Evolutionary conservation across 1,139 yeast species (phyloP).

Genomic region (Pichia sp.): DNA sequence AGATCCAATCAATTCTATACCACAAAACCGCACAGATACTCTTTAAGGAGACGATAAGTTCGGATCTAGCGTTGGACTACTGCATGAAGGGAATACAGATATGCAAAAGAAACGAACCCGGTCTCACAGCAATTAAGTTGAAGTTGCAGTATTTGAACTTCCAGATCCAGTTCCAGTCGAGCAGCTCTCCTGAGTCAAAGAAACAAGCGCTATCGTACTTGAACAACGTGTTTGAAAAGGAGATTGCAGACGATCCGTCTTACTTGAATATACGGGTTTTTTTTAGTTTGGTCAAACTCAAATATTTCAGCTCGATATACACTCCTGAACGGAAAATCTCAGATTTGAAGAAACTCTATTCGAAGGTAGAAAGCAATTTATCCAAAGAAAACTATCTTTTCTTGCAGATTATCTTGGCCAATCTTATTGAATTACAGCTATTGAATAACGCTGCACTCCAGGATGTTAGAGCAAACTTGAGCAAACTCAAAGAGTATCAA

Average conservation of each 20-base stretch:
- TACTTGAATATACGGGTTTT: slow-evolving; percentile 8
- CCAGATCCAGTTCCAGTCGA: slow-evolving; percentile 31
- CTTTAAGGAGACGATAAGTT: slow-evolving; percentile 39
- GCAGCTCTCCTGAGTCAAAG: slow-evolving; percentile 29
- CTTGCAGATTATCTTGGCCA: slow-evolving; percentile 23
- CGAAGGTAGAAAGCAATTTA: slow-evolving; percentile 13
- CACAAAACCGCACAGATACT: slow-evolving; percentile 38
- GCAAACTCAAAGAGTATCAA: not conserved
- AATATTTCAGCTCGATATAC: slow-evolving; percentile 29
- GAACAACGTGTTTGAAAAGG: not conserved
- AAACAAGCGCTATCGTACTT: slow-evolving; percentile 17
- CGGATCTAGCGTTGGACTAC: slow-evolving; percentile 40
- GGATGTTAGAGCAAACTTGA: slow-evolving; percentile 19
- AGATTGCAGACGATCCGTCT: not conserved
- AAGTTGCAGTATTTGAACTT: slow-evolving; percentile 36
- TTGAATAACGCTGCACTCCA: slow-evolving; percentile 11
- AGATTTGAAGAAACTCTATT: slow-evolving; percentile 29
- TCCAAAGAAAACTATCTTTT: slow-evolving; percentile 23
- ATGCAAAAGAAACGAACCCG: slow-evolving; percentile 31
- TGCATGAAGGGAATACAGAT: slow-evolving; percentile 38
- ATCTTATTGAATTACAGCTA: slow-evolving; percentile 13
- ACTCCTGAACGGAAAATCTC: slow-evolving; percentile 32
- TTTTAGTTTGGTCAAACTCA: slow-evolving; percentile 35
- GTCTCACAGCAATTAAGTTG: slow-evolving; percentile 22
- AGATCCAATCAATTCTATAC: slow-evolving; percentile 34